phyloP scores from a whole-genome alignment of 2,329 filamentous ascomycete genomes.

The Hypomyces rosellus region DNA sequence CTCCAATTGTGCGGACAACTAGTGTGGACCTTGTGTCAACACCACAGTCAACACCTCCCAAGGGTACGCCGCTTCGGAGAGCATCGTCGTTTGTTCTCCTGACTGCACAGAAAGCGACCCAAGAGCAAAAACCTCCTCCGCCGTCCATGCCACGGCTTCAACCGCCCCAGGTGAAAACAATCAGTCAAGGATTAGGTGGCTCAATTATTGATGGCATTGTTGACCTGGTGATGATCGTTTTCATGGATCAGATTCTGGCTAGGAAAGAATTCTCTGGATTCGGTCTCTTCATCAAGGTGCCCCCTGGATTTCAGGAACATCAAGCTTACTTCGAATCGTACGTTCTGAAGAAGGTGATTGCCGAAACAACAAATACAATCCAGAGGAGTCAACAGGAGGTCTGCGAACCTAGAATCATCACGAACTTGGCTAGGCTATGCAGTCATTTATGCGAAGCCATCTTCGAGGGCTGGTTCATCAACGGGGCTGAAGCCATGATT shows the following conservation, averaged over 20 bases:
- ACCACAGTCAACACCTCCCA: constrained; percentile 39
- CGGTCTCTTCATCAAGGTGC: constrained; percentile 76
- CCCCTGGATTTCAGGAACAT: constrained; percentile 88
- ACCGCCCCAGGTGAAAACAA: constrained; percentile 37
- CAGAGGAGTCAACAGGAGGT: constrained; percentile 66
- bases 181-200: constrained; percentile 52
- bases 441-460: constrained; percentile 81
- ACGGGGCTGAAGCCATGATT: constrained; percentile 74
- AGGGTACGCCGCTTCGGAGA: constrained; percentile 61
- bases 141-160: constrained; percentile 40
- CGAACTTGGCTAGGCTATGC: constrained; percentile 77
- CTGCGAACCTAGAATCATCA: constrained; percentile 74
- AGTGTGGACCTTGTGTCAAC: constrained; percentile 46
- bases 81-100: constrained; percentile 90
- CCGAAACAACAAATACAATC: constrained; percentile 62
- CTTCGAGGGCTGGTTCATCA: constrained; percentile 94
- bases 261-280: constrained; percentile 91
- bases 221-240: constrained; percentile 71
- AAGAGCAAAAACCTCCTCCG: constrained; percentile 53
- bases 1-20: constrained; percentile 69
- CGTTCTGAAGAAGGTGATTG: constrained; percentile 68
- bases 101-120: constrained; percentile 58
- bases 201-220: constrained; percentile 69
- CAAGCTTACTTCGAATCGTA: constrained; percentile 95
- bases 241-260: constrained; percentile 76